Percentiles rank a stretch among this genome's conserved stretches.
Evolutionary conservation across 2,329 filamentous ascomycete species (phyloP).

Genomic region (Penicillium thymicola): DNA sequence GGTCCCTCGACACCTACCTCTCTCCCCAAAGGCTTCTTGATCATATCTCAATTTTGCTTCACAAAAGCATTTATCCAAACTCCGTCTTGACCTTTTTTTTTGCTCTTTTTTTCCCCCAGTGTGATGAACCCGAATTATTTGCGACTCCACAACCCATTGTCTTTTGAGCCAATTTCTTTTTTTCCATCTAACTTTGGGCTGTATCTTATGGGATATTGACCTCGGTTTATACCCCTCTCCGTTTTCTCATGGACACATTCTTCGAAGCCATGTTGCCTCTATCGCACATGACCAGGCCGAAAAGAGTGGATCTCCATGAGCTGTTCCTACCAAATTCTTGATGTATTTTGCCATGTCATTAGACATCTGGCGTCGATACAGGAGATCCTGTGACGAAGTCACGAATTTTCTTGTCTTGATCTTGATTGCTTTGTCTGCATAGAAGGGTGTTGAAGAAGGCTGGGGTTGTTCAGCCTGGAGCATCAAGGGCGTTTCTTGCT

Average conservation of each 20-base stretch:
- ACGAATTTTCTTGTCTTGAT: conserved; percentile 25
- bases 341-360: conserved; percentile 11
- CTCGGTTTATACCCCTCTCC: conserved; percentile 15
- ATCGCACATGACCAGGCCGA: not conserved
- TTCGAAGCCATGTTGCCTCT: conserved; percentile 2
- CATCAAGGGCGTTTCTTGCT: not conserved
- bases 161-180: conserved; percentile 1
- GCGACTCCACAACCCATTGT: not conserved
- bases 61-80: not conserved
- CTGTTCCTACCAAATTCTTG: not conserved
- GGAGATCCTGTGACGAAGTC: conserved; percentile 21
- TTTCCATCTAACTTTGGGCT: conserved; percentile 5
- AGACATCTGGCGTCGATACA: conserved; percentile 10
- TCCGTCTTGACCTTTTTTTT: not conserved
- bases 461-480: not conserved
- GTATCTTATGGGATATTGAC: conserved; percentile 18
- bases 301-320: not conserved
- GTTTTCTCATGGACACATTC: conserved; percentile 15
- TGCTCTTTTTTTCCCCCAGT: not conserved
- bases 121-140: not conserved
- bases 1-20: not conserved
- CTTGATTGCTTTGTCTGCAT: conserved; percentile 10
- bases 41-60: conserved; percentile 1
- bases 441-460: conserved; percentile 11
- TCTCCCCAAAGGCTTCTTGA: not conserved